phyloP scores from a whole-genome alignment of 78 protist species.

The Chrysochromulina parva region DNA sequence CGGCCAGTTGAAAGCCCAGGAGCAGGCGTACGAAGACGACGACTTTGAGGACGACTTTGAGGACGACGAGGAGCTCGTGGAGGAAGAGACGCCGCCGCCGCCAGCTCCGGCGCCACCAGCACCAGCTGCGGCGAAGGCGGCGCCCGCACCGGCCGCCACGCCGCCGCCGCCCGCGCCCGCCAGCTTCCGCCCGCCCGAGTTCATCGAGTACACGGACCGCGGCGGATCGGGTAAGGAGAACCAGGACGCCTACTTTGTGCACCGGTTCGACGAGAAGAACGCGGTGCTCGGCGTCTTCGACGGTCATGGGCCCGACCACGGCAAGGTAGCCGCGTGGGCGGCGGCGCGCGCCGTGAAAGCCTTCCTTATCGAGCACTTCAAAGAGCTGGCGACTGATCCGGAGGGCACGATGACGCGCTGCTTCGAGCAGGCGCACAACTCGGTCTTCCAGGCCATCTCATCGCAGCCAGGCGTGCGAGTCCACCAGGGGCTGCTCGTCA shows the following conservation, averaged over 20 bases:
- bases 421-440: neutral
- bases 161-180: neutral
- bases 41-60: neutral
- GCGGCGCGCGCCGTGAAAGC: neutral
- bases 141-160: neutral
- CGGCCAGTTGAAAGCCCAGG: no score
- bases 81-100: neutral
- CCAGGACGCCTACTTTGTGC: neutral
- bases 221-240: conserved; percentile 14
- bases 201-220: conserved; percentile 18
- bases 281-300: neutral
- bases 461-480: neutral
- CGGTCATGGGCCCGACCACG: neutral
- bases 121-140: neutral
- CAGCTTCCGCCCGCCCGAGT: no score
- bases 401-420: neutral
- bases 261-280: neutral
- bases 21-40: neutral
- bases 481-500: neutral
- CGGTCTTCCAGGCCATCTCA: neutral
- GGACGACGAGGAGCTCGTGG: neutral
- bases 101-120: neutral
- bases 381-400: neutral
- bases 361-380: neutral
- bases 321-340: neutral